Evolutionary conservation across 352 stramenopile species (phyloP).

Genomic region (Globisporangium emineosum): DNA sequence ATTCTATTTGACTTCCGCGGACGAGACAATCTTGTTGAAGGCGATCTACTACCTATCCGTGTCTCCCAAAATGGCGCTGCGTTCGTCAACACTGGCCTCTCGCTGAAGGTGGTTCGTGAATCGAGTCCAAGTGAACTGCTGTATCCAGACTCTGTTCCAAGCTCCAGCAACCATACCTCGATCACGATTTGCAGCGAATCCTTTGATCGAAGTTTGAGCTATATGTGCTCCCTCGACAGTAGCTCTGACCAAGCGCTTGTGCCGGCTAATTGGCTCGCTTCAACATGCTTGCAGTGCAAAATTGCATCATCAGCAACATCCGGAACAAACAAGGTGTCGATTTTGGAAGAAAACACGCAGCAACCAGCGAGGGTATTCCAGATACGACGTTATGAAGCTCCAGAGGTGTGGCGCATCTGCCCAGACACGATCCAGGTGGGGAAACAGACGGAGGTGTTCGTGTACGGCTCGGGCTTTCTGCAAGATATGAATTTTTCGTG

Average conservation of each 20-base stretch:
- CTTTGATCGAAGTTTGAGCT: neutral
- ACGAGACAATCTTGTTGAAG: neutral
- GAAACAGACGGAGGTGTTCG: neutral
- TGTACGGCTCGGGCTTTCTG: neutral
- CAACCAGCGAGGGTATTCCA: neutral
- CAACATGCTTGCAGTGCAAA: neutral
- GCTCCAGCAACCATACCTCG: neutral
- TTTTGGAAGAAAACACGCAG: neutral
- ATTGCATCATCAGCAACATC: neutral
- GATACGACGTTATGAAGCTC: neutral
- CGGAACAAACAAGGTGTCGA: neutral
- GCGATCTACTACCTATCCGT: neutral
- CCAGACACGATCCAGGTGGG: neutral
- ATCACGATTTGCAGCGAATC: neutral
- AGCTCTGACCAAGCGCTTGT: neutral
- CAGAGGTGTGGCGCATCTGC: neutral
- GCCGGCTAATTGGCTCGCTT: neutral
- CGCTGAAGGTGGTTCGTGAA: neutral
- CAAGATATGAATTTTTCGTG: neutral
- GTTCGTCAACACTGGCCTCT: neutral
- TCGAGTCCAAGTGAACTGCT: neutral
- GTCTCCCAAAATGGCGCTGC: neutral
- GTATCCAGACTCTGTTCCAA: neutral
- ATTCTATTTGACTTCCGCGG: neutral
- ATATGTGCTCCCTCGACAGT: neutral